phyloP scores from a whole-genome alignment of 805 yeast genomes.

The Candida vartiovaarae region DNA sequence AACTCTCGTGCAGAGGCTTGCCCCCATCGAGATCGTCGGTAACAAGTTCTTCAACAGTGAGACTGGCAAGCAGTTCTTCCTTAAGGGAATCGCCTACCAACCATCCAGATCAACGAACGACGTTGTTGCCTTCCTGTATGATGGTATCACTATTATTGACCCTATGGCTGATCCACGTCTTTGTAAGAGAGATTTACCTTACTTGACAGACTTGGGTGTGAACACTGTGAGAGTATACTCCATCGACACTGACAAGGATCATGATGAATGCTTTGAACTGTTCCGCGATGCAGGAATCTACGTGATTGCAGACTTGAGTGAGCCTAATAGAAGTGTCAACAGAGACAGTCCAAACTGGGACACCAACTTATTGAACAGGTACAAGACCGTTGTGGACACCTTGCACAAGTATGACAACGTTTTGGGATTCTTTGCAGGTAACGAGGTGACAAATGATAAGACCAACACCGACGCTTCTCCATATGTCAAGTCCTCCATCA shows the following conservation, averaged over 20 bases:
- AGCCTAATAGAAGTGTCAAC: conserved; percentile 72
- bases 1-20: not conserved
- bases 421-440: conserved; percentile 95
- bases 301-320: conserved; percentile 82
- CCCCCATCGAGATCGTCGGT: conserved; percentile 53
- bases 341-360: conserved; percentile 79
- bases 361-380: conserved; percentile 62
- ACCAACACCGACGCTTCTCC: conserved; percentile 88
- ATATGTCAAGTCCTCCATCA: conserved; percentile 90
- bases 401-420: conserved; percentile 74
- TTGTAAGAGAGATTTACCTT: conserved; percentile 82
- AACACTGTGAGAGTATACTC: conserved; percentile 86
- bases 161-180: conserved; percentile 66
- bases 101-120: conserved; percentile 42
- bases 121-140: conserved; percentile 13
- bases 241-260: conserved; percentile 63
- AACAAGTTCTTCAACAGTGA: conserved; percentile 69
- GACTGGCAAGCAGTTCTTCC: conserved; percentile 76
- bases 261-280: conserved; percentile 69
- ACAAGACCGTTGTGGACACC: conserved; percentile 74
- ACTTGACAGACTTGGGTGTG: conserved; percentile 56
- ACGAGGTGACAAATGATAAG: conserved; percentile 85
- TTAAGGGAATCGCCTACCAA: conserved; percentile 87
- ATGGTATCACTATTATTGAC: conserved; percentile 42
- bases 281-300: conserved; percentile 85